Percentiles rank a stretch among this genome's conserved stretches.
These are phyloP conservation scores for Aquanectria penicillioides DNA, from an alignment of 2,329 filamentous ascomycete species.

Conservation along the genomic window DNA sequence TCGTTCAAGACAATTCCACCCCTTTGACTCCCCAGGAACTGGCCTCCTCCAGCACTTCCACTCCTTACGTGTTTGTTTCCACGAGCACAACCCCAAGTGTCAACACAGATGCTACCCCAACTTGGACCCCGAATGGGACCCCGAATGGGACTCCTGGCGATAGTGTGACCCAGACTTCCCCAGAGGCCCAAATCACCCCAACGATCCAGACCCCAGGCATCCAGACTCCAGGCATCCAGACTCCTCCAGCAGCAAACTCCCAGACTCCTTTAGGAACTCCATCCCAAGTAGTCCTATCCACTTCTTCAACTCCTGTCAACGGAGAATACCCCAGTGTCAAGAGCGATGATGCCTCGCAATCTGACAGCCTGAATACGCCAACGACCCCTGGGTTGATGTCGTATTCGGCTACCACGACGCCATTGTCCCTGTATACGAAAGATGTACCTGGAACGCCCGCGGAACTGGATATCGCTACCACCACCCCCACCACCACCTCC, in stretches of 20 bases:
- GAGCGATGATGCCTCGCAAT: background rate
- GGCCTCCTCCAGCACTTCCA: slow-evolving; percentile 10
- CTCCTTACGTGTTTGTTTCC: background rate
- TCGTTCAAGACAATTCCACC: background rate
- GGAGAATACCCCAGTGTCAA: too few species aligned
- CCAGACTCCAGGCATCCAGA: too few species aligned
- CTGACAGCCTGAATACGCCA: background rate
- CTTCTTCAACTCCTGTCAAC: too few species aligned
- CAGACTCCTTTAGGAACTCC: too few species aligned
- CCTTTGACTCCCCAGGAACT: slow-evolving; percentile 3
- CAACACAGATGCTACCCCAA: background rate
- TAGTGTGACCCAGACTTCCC: too few species aligned
- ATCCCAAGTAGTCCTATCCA: too few species aligned
- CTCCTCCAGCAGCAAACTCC: too few species aligned
- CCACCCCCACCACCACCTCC: background rate
- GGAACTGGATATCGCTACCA: background rate
- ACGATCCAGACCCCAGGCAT: too few species aligned
- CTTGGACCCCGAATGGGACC: background rate
- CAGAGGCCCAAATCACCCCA: too few species aligned
- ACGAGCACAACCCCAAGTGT: background rate
- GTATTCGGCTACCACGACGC: background rate
- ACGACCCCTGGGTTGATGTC: background rate
- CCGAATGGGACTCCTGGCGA: too few species aligned
- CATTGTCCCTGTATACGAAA: background rate
- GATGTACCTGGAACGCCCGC: background rate